phyloP scores from a whole-genome alignment of 805 yeast genomes.

The Monosporozyma aerobia region DNA sequence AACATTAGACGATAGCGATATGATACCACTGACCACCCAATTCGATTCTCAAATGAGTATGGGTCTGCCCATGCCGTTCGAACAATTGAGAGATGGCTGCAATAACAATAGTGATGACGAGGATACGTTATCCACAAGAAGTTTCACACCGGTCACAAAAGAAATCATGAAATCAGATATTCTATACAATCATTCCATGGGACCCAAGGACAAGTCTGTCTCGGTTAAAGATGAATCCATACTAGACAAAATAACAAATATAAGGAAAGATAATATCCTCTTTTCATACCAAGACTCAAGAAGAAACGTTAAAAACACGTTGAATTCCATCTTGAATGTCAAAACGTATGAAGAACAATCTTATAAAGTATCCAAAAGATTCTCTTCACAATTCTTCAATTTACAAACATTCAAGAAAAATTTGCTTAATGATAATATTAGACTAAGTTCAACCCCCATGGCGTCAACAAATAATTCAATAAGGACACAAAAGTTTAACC shows the following conservation, averaged over 20 bases:
- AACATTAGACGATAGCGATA: constrained; percentile 23
- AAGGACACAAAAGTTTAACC: constrained; percentile 9
- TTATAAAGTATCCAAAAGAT: constrained; percentile 12
- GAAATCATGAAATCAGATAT: not conserved
- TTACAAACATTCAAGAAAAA: not conserved
- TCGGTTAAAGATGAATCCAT: not conserved
- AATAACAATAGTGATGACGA: not conserved
- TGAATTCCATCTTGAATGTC: constrained; percentile 39
- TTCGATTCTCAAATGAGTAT: constrained; percentile 21
- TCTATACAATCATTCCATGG: not conserved
- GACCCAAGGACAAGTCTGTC: not conserved
- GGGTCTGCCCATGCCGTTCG: constrained; percentile 19
- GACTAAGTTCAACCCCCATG: not conserved
- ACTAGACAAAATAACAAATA: constrained; percentile 28
- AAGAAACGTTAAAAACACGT: constrained; percentile 63
- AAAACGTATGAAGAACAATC: constrained; percentile 28
- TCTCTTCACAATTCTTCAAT: constrained; percentile 20
- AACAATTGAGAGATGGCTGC: not conserved
- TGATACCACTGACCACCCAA: constrained; percentile 16
- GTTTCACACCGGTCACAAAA: not conserved
- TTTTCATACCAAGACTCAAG: constrained; percentile 55
- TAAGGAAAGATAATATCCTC: constrained; percentile 57
- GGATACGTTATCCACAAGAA: not conserved
- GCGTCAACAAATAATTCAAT: not conserved
- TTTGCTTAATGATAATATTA: not conserved